Conservation (phyloP, 352 stramenopile species). For the Pythium pectinolyticum region DNA sequence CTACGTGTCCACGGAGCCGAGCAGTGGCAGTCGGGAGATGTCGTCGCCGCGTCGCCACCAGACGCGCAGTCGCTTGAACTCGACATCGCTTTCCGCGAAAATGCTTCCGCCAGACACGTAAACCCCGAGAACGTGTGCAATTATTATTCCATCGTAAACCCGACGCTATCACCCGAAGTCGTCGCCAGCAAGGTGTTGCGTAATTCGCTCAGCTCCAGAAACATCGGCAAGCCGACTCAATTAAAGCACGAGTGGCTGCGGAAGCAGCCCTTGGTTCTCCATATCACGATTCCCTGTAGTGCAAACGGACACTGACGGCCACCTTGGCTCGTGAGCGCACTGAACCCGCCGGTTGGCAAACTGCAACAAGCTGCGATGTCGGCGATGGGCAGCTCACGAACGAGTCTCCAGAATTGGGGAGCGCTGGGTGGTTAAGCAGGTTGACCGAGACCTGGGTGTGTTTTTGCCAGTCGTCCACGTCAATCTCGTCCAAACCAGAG, state of each 20-base stretch:
- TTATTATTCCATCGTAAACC: too few relatives aligned
- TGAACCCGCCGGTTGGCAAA: conserved; percentile 35
- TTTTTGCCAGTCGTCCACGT: conserved; percentile 89
- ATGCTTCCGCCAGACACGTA: conserved; percentile 21
- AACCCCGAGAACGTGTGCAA: too few relatives aligned
- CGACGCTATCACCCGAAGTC: conserved; percentile 16
- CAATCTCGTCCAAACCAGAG: conserved; percentile 89
- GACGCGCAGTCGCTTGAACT: conserved; percentile 9
- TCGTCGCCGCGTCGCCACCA: conserved; percentile 17
- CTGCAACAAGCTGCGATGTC: conserved; percentile 35
- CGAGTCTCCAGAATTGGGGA: conserved; percentile 35
- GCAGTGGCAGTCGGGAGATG: conserved; percentile 21
- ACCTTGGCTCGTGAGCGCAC: conserved; percentile 29
- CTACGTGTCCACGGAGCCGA: conserved; percentile 14
- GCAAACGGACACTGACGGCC: conserved; percentile 27
- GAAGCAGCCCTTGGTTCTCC: neutral
- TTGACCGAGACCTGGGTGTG: conserved; percentile 43
- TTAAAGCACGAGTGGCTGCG: conserved; percentile 48
- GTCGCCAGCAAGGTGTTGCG: conserved; percentile 16
- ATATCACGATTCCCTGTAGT: neutral
- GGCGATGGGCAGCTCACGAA: conserved; percentile 44
- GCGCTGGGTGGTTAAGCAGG: conserved; percentile 5
- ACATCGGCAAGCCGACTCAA: conserved; percentile 88
- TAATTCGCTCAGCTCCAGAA: conserved; percentile 19
- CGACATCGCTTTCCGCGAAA: conserved; percentile 18